Percentiles rank a stretch among this genome's conserved stretches.
phyloP scores from a whole-genome alignment of 1,139 yeast genomes.

The Nakaseomyces sp. region DNA sequence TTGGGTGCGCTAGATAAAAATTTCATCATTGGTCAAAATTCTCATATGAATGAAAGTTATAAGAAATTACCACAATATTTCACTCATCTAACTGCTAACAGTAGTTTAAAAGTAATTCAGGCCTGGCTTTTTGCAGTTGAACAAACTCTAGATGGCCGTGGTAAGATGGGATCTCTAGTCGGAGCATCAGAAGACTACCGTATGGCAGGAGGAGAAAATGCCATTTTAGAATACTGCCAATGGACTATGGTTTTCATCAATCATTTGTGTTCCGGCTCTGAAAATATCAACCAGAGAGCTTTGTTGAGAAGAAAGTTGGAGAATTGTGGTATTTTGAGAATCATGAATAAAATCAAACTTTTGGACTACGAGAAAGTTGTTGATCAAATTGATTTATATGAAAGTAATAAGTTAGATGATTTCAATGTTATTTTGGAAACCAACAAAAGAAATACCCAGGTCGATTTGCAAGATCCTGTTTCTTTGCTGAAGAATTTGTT shows the following conservation, averaged over 20 bases:
- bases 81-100: conserved; percentile 19
- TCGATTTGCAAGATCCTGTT: conserved; percentile 67
- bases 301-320: conserved; percentile 69
- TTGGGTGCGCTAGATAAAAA: conserved; percentile 21
- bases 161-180: conserved; percentile 80
- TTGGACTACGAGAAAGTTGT: conserved; percentile 56
- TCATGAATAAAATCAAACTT: conserved; percentile 52
- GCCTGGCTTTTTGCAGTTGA: conserved; percentile 76
- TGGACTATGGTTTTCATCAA: conserved; percentile 72
- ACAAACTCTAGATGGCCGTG: conserved; percentile 75
- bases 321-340: conserved; percentile 63
- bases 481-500: conserved; percentile 62
- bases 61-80: conserved; percentile 17
- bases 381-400: conserved; percentile 58
- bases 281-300: conserved; percentile 58
- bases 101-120: conserved; percentile 53
- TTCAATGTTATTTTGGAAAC: conserved; percentile 53
- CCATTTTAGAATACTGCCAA: conserved; percentile 69
- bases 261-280: conserved; percentile 58
- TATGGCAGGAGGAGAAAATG: conserved; percentile 51
- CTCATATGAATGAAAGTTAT: conserved; percentile 40
- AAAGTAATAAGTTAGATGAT: conserved; percentile 61
- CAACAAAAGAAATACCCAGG: conserved; percentile 51
- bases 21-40: conserved; percentile 36
- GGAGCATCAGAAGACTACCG: conserved; percentile 89